These are phyloP conservation scores for Fonsecaea multimorphosa DNA, from an alignment of 2,329 filamentous ascomycete genomes.

Conservation along the genomic window DNA sequence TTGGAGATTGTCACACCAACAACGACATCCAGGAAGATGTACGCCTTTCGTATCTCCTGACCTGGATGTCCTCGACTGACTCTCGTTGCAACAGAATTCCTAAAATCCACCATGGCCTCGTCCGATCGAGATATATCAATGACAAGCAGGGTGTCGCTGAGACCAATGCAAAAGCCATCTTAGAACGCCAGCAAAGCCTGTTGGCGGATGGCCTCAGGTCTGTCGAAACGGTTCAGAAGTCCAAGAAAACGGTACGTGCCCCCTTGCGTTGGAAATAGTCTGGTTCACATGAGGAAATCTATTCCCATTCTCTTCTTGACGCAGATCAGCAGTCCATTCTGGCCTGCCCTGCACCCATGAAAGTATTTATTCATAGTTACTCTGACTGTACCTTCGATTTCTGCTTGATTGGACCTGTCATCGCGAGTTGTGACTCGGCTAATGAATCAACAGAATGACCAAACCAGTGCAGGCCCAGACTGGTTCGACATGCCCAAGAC, in stretches of 20 bases:
- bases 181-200: conserved; percentile 53
- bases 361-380: conserved; percentile 73
- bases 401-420: conserved; percentile 22
- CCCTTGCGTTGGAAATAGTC: neutral
- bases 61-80: conserved; percentile 8
- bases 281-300: conserved; percentile 69
- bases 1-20: conserved; percentile 19
- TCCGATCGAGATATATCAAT: conserved; percentile 40
- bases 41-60: conserved; percentile 38
- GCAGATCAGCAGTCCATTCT: conserved; percentile 78
- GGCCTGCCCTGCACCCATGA: conserved; percentile 76
- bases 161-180: conserved; percentile 59
- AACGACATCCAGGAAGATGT: conserved; percentile 26
- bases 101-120: conserved; percentile 35
- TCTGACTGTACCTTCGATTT: conserved; percentile 55
- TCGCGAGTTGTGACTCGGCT: conserved; percentile 28
- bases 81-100: conserved; percentile 26
- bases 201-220: conserved; percentile 57
- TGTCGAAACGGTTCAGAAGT: conserved; percentile 61
- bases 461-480: conserved; percentile 72
- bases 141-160: conserved; percentile 60
- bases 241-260: conserved; percentile 59
- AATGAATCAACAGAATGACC: conserved; percentile 53
- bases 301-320: conserved; percentile 73
- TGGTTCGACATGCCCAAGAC: conserved; percentile 93